Base-by-base conservation (phyloP, 805 yeast species). In the Starmerella apis region DNA sequence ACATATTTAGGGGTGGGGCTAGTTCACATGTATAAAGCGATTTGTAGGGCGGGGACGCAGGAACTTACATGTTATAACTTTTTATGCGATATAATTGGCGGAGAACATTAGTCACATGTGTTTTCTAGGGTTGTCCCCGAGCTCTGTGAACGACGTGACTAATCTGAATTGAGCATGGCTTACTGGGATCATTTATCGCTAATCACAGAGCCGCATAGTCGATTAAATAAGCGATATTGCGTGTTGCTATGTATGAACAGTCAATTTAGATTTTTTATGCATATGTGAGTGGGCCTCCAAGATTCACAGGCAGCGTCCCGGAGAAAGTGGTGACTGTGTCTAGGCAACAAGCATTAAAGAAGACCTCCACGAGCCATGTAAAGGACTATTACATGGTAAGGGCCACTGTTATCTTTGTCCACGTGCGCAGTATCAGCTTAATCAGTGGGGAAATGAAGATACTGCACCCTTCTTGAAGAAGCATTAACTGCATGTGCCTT, bases 361-460 rank as follows among this genome's bases (percentile, higher is more conserved):
- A n/a, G n/a, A n/a, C n/a, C n/a, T n/a, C n/a, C n/a, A n/a, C 22
- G 39, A 9, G 37, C 22, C 37, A 6, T 22, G 22, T 23, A 27
- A 8, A 24, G 25, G 23, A 16, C 41, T 19, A 10, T 3, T 18
- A 18, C 41, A 37, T 37, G 41, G 41, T 37, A 22, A 37, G 41
- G 41, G 41, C n/a, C 13, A 11, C 37, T 33, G 22, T 18, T 33
- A 33, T 33, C 25, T 25, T 27, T 14, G 41, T 22, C 10, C 41
- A 37, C 41, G 41, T 37, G 41, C 27, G 41, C 41, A 14, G 18
- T 37, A 37, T 37, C 41, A 19, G 41, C 22, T 10, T 13, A 18
- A 33, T 33, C 37, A 33, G 41, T 20, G 41, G 27, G 27, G 41
- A 9, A 22, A 9, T 13, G n/a, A 3, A 9, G 16, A 10, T 27